Conservation (phyloP, 1,284 basidiomycete genomes). For the Tremellales sp. region DNA sequence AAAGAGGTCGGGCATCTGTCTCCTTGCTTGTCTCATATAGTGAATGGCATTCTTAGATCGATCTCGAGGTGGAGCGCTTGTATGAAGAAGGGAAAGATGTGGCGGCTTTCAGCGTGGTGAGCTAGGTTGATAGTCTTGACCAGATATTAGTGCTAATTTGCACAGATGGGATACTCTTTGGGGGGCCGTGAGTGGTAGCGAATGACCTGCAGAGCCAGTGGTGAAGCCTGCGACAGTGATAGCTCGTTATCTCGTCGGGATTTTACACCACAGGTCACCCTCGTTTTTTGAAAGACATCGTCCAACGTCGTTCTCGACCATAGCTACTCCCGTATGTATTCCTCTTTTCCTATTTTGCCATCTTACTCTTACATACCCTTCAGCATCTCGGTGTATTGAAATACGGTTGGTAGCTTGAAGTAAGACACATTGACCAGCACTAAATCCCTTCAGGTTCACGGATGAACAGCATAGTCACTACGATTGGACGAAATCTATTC, state of each 20-base stretch:
- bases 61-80: conserved; percentile 35
- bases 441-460: conserved; percentile 8
- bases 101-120: conserved; percentile 37
- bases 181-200: conserved; percentile 37
- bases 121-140: conserved; percentile 7
- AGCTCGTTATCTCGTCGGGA: conserved; percentile 42
- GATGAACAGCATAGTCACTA: conserved; percentile 49
- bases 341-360: not conserved
- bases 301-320: conserved; percentile 43
- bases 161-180: conserved; percentile 44
- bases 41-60: too few species aligned
- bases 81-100: conserved; percentile 32
- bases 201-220: not conserved
- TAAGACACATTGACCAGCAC: not conserved
- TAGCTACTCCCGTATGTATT: conserved; percentile 40
- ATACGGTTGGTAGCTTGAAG: conserved; percentile 25
- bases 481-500: conserved; percentile 67
- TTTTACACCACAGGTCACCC: conserved; percentile 36
- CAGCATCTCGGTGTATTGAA: conserved; percentile 39
- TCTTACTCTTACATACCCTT: not conserved
- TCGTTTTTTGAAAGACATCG: conserved; percentile 38
- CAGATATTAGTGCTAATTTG: not conserved
- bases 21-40: not conserved
- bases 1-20: conserved; percentile 27
- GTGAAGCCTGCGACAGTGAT: conserved; percentile 26